A percentile compares a stretch with the other conserved stretches of the same genome.
These are phyloP conservation scores for Podospora bellae-mahoneyi DNA, from an alignment of 495 filamentous ascomycete species.

Conservation along the genomic window DNA sequence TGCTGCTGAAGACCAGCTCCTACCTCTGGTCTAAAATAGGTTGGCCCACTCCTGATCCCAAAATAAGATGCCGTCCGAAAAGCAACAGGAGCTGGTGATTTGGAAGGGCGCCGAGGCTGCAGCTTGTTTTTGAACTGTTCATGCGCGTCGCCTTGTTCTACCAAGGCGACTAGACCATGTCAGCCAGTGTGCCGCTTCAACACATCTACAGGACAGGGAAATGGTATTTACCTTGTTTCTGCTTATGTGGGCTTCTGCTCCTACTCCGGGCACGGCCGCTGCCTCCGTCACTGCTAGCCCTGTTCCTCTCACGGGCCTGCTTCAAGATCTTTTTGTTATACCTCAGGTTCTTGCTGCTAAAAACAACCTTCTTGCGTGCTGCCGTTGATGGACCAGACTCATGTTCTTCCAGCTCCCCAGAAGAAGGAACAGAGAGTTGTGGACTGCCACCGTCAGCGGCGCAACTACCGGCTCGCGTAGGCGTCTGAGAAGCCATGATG, in stretches of 20 bases:
- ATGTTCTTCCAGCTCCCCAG: not conserved
- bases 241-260: not conserved
- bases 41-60: not conserved
- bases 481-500: not conserved
- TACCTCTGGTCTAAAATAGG: not conserved
- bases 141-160: no score
- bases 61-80: not conserved
- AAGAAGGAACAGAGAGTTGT: not conserved
- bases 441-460: not conserved
- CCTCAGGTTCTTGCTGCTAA: conserved; percentile 6
- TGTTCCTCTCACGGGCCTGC: not conserved
- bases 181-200: no score
- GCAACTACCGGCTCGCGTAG: not conserved
- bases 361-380: conserved; percentile 13
- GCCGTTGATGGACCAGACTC: not conserved
- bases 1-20: no score
- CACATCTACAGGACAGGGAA: not conserved
- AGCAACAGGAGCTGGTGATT: not conserved
- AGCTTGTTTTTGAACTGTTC: not conserved
- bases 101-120: not conserved
- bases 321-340: conserved; percentile 8
- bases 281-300: not conserved
- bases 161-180: no score
- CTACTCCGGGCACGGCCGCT: not conserved
- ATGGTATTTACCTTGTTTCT: not conserved